A percentile compares a stretch with the other conserved stretches of the same genome.
Evolutionary conservation across 73 alveolate genomes (phyloP).

Genomic region (Urostyla sp.): DNA sequence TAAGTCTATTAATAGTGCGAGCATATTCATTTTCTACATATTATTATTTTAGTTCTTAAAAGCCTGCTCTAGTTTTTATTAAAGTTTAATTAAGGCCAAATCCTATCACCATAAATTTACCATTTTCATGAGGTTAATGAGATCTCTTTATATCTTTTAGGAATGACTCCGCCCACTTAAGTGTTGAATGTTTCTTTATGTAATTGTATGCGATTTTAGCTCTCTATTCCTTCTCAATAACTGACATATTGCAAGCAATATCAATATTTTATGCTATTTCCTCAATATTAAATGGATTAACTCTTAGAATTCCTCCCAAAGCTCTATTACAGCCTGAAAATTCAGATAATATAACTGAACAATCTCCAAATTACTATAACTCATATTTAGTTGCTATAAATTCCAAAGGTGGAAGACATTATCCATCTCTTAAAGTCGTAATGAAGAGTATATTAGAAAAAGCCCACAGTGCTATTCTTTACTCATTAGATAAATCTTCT

Average conservation of each 20-base stretch:
- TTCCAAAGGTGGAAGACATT: constrained; percentile 75
- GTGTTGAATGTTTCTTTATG: constrained; percentile 60
- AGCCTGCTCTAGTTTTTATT: constrained; percentile 40
- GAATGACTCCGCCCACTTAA: constrained; percentile 75
- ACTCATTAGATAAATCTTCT: constrained; percentile 18
- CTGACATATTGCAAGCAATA: constrained; percentile 62
- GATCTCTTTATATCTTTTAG: constrained; percentile 72
- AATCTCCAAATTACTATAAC: constrained; percentile 40
- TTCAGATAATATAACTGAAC: constrained; percentile 74
- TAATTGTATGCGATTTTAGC: constrained; percentile 27
- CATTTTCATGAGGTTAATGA: constrained; percentile 57
- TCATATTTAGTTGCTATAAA: constrained; percentile 60
- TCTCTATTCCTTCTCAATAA: constrained; percentile 54
- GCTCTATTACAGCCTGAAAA: constrained; percentile 85
- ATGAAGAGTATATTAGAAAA: constrained; percentile 12
- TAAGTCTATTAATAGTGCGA: constrained; percentile 20
- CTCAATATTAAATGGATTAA: constrained; percentile 78
- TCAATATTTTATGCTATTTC: constrained; percentile 69
- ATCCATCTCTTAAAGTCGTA: constrained; percentile 58
- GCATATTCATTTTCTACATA: constrained; percentile 15
- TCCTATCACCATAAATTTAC: constrained; percentile 43
- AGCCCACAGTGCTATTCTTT: constrained; percentile 54
- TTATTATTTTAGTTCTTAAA: neutral
- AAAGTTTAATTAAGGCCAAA: constrained; percentile 47
- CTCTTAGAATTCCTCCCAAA: constrained; percentile 64